Evolutionary conservation across 2,329 filamentous ascomycete species (phyloP).

Genomic region (Paraphoma chrysanthemicola): DNA sequence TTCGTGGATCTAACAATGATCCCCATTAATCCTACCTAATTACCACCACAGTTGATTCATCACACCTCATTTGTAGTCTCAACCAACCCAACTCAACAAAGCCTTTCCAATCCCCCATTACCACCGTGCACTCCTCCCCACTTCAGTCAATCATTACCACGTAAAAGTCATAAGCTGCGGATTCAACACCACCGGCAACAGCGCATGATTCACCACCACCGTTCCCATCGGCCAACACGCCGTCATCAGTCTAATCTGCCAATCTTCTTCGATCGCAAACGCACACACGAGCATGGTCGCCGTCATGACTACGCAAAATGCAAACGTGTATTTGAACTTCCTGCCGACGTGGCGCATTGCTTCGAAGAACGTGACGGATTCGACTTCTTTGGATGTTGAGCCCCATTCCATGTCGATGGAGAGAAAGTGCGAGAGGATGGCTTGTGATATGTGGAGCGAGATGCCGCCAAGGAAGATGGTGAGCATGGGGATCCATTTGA

Average conservation of each 20-base stretch:
- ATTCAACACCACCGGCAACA: slow-evolving; percentile 76
- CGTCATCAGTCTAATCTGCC: slow-evolving; percentile 58
- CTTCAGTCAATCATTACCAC: slow-evolving; percentile 58
- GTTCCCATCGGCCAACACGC: slow-evolving; percentile 77
- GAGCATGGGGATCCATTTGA: slow-evolving; percentile 71
- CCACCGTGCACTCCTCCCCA: no score
- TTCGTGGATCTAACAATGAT: no score
- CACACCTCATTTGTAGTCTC: no score
- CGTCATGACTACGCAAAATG: slow-evolving; percentile 67
- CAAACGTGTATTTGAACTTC: slow-evolving; percentile 72
- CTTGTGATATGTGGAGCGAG: slow-evolving; percentile 80
- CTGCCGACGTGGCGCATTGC: slow-evolving; percentile 80
- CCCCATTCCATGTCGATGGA: slow-evolving; percentile 88
- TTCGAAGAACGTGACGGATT: slow-evolving; percentile 83
- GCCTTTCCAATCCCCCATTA: no score
- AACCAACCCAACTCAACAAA: no score
- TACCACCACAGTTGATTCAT: no score
- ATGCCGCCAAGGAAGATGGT: slow-evolving; percentile 85
- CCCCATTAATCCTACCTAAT: no score
- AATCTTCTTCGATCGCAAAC: slow-evolving; percentile 68
- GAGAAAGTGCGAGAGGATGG: slow-evolving; percentile 82
- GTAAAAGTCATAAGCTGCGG: slow-evolving; percentile 83
- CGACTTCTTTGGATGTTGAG: slow-evolving; percentile 81
- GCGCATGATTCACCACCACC: slow-evolving; percentile 71
- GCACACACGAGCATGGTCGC: slow-evolving; percentile 71